A percentile compares a stretch with the other conserved stretches of the same genome.
Evolutionary conservation across 2,329 filamentous ascomycete genomes (phyloP).

Genomic region (Cladobotryum protrusum): DNA sequence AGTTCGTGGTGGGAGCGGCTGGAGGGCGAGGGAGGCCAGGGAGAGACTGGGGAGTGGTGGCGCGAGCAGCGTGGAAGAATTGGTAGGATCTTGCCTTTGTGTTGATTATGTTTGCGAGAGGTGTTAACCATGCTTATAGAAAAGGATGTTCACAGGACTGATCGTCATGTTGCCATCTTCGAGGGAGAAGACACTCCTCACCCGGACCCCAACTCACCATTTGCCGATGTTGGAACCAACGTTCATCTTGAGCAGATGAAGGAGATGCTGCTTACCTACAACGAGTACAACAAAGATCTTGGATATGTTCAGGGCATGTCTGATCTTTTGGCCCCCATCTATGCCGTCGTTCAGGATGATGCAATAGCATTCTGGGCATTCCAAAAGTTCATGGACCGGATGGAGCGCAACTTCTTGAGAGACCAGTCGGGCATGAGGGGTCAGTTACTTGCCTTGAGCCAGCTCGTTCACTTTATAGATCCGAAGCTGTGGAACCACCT

Average conservation of each 20-base stretch:
- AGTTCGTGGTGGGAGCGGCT: constrained; percentile 94
- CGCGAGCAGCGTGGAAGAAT: constrained; percentile 89
- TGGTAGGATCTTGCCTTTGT: constrained; percentile 52
- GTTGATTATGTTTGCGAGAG: not conserved
- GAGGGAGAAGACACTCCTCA: constrained; percentile 94
- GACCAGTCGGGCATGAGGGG: constrained; percentile 95
- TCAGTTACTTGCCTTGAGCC: constrained; percentile 84
- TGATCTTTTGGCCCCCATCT: constrained; percentile 89
- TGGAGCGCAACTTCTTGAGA: constrained; percentile 94
- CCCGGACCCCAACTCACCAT: constrained; percentile 91
- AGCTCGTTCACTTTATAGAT: constrained; percentile 94
- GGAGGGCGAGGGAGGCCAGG: constrained; percentile 71
- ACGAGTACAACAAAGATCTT: constrained; percentile 92
- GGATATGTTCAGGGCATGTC: constrained; percentile 99
- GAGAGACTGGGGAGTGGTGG: constrained; percentile 91
- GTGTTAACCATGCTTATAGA: constrained; percentile 50
- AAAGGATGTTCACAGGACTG: constrained; percentile 96
- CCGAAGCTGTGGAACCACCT: constrained; percentile 89
- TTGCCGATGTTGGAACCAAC: constrained; percentile 88
- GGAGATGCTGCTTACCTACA: constrained; percentile 97
- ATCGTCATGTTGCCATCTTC: constrained; percentile 91
- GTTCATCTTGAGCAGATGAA: constrained; percentile 98
- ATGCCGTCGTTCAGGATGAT: constrained; percentile 95
- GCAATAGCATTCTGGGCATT: constrained; percentile 97
- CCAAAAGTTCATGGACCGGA: constrained; percentile 91